phyloP scores from a whole-genome alignment of 768 basidiomycete genomes.

The Tricholoma hemisulphureum region DNA sequence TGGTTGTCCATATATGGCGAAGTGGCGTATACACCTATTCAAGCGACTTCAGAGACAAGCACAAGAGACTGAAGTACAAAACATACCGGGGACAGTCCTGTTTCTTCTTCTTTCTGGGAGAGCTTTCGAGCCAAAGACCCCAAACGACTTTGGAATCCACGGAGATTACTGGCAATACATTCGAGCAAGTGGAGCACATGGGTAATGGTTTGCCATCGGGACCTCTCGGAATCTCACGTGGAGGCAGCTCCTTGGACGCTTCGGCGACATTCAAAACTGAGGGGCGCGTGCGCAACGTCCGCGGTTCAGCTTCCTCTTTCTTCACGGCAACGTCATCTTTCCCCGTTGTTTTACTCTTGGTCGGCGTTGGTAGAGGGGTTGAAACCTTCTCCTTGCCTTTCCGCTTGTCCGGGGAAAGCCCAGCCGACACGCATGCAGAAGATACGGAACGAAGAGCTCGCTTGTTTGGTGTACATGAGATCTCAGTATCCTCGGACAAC shows the following conservation, averaged over 20 bases:
- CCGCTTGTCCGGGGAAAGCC: constrained; percentile 36
- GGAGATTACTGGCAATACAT: constrained; percentile 71
- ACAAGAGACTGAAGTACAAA: constrained; percentile 10
- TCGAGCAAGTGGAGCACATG: constrained; percentile 68
- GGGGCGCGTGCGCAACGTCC: constrained; percentile 51
- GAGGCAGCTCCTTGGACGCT: constrained; percentile 34
- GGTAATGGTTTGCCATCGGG: constrained; percentile 68
- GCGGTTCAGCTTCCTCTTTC: constrained; percentile 51
- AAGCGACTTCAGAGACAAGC: constrained; percentile 2
- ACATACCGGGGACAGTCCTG: constrained; percentile 76
- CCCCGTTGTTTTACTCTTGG: constrained; percentile 20
- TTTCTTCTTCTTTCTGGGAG: constrained; percentile 55
- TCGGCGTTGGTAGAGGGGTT: constrained; percentile 30
- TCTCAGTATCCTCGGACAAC: constrained; percentile 42
- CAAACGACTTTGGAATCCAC: constrained; percentile 75
- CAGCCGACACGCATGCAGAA: constrained; percentile 20
- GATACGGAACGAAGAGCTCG: constrained; percentile 36
- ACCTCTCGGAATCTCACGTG: constrained; percentile 49
- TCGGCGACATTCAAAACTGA: constrained; percentile 36
- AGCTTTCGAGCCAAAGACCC: constrained; percentile 56
- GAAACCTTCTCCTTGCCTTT: constrained; percentile 36
- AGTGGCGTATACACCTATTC: constrained; percentile 73
- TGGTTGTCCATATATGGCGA: constrained; percentile 66
- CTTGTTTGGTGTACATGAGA: constrained; percentile 26
- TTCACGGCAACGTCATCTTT: constrained; percentile 41